Evolutionary conservation across 2,329 filamentous ascomycete genomes (phyloP).

Genomic region (Cryphonectria japonica): DNA sequence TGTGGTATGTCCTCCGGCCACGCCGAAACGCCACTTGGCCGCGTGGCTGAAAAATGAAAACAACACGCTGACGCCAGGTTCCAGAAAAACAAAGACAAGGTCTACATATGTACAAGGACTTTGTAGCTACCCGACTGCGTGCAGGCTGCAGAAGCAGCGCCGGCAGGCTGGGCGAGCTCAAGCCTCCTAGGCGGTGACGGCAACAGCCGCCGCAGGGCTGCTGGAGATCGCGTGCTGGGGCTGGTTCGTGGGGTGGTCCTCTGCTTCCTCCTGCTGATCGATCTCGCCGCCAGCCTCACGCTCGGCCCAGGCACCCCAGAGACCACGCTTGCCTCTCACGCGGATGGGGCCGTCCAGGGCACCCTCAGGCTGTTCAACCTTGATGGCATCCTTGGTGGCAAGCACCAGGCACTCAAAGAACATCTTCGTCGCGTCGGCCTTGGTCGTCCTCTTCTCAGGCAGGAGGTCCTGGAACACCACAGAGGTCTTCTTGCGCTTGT

Average conservation of each 20-base stretch:
- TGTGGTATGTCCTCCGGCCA: slow-evolving; percentile 24
- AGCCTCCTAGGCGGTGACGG: slow-evolving; percentile 25
- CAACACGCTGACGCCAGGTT: slow-evolving; percentile 12
- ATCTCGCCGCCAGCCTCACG: slow-evolving; percentile 67
- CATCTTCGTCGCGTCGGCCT: slow-evolving; percentile 97
- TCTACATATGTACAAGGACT: slow-evolving; percentile 27
- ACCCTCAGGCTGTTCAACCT: slow-evolving; percentile 82
- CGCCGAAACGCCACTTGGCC: slow-evolving; percentile 30
- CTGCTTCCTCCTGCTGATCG: slow-evolving; percentile 53
- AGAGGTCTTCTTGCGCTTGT: slow-evolving; percentile 73
- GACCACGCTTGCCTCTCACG: slow-evolving; percentile 88
- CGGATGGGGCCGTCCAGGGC: slow-evolving; percentile 77
- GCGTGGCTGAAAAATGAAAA: slow-evolving; percentile 13
- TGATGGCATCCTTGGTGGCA: slow-evolving; percentile 96
- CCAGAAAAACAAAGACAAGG: slow-evolving; percentile 13
- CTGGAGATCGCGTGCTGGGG: slow-evolving; percentile 40
- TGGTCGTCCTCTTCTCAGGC: slow-evolving; percentile 78
- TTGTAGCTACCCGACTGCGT: background rate
- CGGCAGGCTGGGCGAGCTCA: background rate
- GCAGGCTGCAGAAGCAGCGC: background rate
- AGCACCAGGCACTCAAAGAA: slow-evolving; percentile 97
- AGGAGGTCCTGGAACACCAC: slow-evolving; percentile 92
- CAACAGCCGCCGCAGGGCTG: slow-evolving; percentile 26
- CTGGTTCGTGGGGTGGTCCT: slow-evolving; percentile 35
- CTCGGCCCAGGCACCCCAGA: slow-evolving; percentile 98